Conservation (phyloP, 2,329 filamentous ascomycete genomes). For the Huntiella moniliformis region DNA sequence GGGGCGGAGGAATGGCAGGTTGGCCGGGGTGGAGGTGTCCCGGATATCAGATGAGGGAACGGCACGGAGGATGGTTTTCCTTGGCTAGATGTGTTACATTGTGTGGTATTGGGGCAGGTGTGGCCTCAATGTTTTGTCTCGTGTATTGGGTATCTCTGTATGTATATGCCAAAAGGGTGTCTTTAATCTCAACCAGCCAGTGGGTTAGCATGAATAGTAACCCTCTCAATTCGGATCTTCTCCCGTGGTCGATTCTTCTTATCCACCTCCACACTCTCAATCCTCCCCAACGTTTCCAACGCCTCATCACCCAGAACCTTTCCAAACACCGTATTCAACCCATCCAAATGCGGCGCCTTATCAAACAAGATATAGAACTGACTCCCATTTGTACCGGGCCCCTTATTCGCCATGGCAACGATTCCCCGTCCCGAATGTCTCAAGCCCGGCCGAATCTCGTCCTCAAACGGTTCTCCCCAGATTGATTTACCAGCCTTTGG, state of each 20-base stretch:
- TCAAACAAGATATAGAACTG: slow-evolving; percentile 73
- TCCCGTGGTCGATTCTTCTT: slow-evolving; percentile 59
- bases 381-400: slow-evolving; percentile 52
- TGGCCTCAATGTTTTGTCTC: too few relatives aligned
- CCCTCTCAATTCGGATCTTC: slow-evolving; percentile 43
- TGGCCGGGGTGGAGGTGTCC: too few relatives aligned
- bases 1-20: too few relatives aligned
- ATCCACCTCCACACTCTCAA: slow-evolving; percentile 56
- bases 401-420: slow-evolving; percentile 64
- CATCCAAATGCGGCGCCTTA: slow-evolving; percentile 62
- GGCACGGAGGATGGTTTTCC: too few relatives aligned
- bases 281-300: slow-evolving; percentile 44
- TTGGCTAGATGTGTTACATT: too few relatives aligned
- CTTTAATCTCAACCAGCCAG: slow-evolving; percentile 33
- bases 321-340: slow-evolving; percentile 70
- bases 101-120: too few relatives aligned
- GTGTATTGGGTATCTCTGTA: not conserved
- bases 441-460: slow-evolving; percentile 58
- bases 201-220: slow-evolving; percentile 66
- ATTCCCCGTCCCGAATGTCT: slow-evolving; percentile 50
- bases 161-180: not conserved
- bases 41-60: too few relatives aligned
- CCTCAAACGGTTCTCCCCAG: slow-evolving; percentile 55
- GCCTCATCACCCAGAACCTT: slow-evolving; percentile 49
- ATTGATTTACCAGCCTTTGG: slow-evolving; percentile 55